Conservation (phyloP, 768 basidiomycete species). For the Phaeotremella skinneri region DNA sequence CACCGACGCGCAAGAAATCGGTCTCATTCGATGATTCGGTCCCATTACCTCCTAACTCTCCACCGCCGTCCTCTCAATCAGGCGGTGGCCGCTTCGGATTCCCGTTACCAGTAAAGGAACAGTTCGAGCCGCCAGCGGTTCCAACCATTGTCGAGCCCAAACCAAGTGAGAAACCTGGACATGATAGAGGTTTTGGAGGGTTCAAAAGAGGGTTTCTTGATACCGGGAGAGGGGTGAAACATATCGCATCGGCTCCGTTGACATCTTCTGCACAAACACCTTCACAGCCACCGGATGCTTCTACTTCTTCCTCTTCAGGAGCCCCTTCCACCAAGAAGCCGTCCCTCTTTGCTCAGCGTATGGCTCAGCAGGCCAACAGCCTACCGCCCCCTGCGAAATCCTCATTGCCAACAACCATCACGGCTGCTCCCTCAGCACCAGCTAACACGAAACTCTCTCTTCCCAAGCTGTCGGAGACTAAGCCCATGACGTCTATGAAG, state of each 20-base stretch:
- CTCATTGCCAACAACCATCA: background rate
- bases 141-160: constrained; percentile 32
- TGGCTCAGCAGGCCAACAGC: constrained; percentile 2
- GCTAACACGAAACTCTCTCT: background rate
- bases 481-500: constrained; percentile 12
- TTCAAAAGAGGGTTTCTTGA: constrained; percentile 41
- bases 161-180: constrained; percentile 13
- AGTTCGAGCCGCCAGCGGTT: constrained; percentile 20
- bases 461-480: constrained; percentile 8
- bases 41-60: constrained; percentile 32
- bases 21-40: constrained; percentile 42
- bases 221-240: background rate
- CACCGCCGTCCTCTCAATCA: constrained; percentile 2
- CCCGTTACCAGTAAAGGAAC: constrained; percentile 22
- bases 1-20: constrained; percentile 36
- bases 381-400: background rate
- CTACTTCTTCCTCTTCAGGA: background rate
- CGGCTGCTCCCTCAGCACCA: background rate
- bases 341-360: constrained; percentile 41
- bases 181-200: constrained; percentile 29
- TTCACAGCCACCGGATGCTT: no score
- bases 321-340: constrained; percentile 23
- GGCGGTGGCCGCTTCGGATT: constrained; percentile 16
- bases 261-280: background rate
- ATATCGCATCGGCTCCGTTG: background rate